A percentile compares a stretch with the other conserved stretches of the same genome.
Evolutionary conservation across 768 basidiomycete genomes (phyloP).

Genomic region (Hypsizygus marmoreus): DNA sequence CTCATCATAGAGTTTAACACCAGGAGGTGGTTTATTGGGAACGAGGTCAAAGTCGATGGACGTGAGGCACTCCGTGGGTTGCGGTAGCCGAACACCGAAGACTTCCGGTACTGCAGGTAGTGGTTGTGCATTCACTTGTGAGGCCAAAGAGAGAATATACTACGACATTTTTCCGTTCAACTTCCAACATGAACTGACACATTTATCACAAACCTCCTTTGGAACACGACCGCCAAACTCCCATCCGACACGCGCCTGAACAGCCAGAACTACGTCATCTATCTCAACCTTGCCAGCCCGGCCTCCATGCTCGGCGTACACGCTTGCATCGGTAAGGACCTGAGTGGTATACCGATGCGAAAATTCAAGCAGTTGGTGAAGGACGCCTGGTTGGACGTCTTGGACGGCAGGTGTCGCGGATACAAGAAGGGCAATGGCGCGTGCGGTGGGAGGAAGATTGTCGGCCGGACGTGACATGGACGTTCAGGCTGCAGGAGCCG

Average conservation of each 20-base stretch:
- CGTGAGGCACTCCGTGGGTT: slow-evolving; percentile 68
- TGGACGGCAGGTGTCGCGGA: slow-evolving; percentile 84
- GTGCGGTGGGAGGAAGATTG: slow-evolving; percentile 81
- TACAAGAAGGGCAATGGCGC: slow-evolving; percentile 80
- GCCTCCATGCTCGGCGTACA: slow-evolving; percentile 87
- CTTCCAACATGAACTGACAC: no score
- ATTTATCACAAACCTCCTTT: slow-evolving; percentile 76
- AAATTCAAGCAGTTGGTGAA: slow-evolving; percentile 87
- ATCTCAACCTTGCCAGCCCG: slow-evolving; percentile 77
- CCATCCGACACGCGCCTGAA: slow-evolving; percentile 91
- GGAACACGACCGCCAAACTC: slow-evolving; percentile 88
- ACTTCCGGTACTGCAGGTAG: slow-evolving; percentile 86
- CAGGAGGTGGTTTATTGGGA: slow-evolving; percentile 82
- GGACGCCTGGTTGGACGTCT: slow-evolving; percentile 83
- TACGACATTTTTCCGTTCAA: slow-evolving; percentile 28
- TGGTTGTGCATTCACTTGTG: slow-evolving; percentile 79
- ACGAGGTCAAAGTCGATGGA: slow-evolving; percentile 85
- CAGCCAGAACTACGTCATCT: slow-evolving; percentile 80
- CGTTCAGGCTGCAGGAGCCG: slow-evolving; percentile 9
- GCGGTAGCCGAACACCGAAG: slow-evolving; percentile 84
- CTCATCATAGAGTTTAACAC: slow-evolving; percentile 74
- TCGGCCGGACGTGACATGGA: slow-evolving; percentile 55
- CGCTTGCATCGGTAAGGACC: slow-evolving; percentile 80
- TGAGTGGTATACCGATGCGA: slow-evolving; percentile 83
- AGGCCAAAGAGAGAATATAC: slow-evolving; percentile 79